These are phyloP conservation scores for Lasiodiplodia theobromae DNA, from an alignment of 2,329 filamentous ascomycete genomes.

Conservation along the genomic window DNA sequence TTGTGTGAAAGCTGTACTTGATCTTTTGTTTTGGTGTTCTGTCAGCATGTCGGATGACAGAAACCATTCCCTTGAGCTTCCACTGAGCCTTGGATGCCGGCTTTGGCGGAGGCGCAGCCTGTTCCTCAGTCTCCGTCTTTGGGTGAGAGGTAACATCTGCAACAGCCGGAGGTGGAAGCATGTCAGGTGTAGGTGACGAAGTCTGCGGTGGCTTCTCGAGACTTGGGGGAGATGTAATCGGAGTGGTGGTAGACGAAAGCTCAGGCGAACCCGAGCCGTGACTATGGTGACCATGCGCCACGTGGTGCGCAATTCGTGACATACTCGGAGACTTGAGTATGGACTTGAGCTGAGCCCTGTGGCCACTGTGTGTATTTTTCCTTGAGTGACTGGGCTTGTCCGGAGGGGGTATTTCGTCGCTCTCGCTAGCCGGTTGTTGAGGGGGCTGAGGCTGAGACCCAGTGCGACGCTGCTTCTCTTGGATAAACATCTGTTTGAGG, in stretches of 20 bases:
- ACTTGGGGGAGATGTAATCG: constrained; percentile 53
- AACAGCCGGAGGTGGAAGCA: constrained; percentile 39
- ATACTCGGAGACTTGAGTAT: constrained; percentile 72
- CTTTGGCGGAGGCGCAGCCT: constrained; percentile 50
- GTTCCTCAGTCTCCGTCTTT: constrained; percentile 43
- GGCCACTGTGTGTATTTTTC: constrained; percentile 45
- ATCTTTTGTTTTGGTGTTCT: constrained; percentile 99
- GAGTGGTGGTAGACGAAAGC: constrained; percentile 48
- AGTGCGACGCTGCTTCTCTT: constrained; percentile 72
- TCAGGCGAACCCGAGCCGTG: constrained; percentile 56
- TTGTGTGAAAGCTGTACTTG: constrained; percentile 98
- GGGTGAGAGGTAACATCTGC: constrained; percentile 39
- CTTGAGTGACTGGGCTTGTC: constrained; percentile 33
- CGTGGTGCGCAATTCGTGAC: constrained; percentile 61
- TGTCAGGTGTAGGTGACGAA: constrained; percentile 33
- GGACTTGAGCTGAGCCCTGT: constrained; percentile 60
- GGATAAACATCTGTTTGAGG: constrained; percentile 84
- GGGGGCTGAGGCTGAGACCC: constrained; percentile 58
- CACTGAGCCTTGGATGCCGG: constrained; percentile 84
- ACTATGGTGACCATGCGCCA: constrained; percentile 49
- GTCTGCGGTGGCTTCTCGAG: constrained; percentile 48
- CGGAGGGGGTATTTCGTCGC: constrained; percentile 7
- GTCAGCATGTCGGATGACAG: constrained; percentile 94
- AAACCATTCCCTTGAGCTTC: constrained; percentile 98
- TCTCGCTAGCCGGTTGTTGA: constrained; percentile 43